Base-by-base conservation (phyloP, 2,329 filamentous ascomycete species). In the Nemania abortiva region DNA sequence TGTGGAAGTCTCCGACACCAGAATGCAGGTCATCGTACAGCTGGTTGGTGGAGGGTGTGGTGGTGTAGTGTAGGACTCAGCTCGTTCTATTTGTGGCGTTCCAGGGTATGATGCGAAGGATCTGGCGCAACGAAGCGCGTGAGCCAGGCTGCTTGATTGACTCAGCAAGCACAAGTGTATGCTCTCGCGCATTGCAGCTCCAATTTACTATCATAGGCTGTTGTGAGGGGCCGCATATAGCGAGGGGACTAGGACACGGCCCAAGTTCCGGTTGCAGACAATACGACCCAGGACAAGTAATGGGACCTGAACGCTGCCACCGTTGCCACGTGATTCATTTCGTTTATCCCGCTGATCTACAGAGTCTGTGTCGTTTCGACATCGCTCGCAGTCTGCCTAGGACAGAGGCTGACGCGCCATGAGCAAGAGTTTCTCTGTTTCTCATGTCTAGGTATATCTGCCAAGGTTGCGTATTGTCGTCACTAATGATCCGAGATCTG, bases 401-500 rank as follows among this genome's bases (percentile, higher is more conserved):
- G 27, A n/a, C 29, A 39, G 22, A 54, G 59, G 10, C 47, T 22
- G 39, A 37, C 39, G 18, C 29, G 55, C 15, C 31, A 50, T 31
- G 61, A 66, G 68, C 72, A 71, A 70, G 47, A 72, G 69, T 69
- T 72, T 68, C 64, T 70, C 68, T 68, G 34, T 37, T 37, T 66
- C 65, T 70, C 66, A 66, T 62, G 65, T 67, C 31, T 61, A 27
- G 3, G 5, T 7, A 18, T 52, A 59, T 72, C 72, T 72, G 69
- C 63, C 70, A 73, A 76, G 69, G 54, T 66, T 56, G 39, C 4
- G 15, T 42, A 69, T 69, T 73, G 71, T 72, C 71, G 69, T 73
- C 73, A 65, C 73, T 65, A 69, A 72, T 70, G 70, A 66, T 68
- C 69, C 72, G 68, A 72, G 74, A 77, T 77, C 75, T 74, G 70